Evolutionary conservation across 106 monocot species (phyloP).

Genomic region (Phalaenopsis equestris): DNA sequence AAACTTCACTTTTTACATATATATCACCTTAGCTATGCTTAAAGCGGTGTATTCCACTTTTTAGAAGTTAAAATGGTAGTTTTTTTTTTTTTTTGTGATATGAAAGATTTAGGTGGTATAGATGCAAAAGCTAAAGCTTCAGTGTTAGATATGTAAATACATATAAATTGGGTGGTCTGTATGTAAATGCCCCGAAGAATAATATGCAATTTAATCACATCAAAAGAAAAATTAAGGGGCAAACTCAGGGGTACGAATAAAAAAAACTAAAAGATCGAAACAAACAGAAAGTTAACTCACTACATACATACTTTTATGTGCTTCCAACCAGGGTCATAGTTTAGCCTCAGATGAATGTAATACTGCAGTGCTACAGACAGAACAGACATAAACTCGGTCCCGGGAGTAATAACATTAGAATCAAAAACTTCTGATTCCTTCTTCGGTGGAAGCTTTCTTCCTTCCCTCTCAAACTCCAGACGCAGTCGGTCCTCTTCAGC

Average conservation of each 20-base stretch:
- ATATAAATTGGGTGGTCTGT: too few species aligned
- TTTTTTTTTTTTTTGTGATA: too few species aligned
- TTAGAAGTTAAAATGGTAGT: too few species aligned
- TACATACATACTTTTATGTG: slow-evolving; percentile 60
- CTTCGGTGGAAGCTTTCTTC: slow-evolving; percentile 95
- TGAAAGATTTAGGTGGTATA: too few species aligned
- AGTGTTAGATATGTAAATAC: too few species aligned
- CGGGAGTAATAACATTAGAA: slow-evolving; percentile 98
- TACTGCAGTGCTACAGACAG: slow-evolving; percentile 82
- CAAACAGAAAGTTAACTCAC: slow-evolving; percentile 4
- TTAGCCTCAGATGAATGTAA: slow-evolving; percentile 76
- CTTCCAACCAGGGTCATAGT: slow-evolving; percentile 92
- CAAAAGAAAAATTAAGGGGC: neutral
- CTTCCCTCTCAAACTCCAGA: slow-evolving; percentile 90
- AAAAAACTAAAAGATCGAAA: neutral
- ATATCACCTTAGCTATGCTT: too few species aligned
- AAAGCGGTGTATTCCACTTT: too few species aligned
- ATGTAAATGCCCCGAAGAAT: too few species aligned
- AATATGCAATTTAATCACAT: neutral
- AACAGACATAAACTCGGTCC: slow-evolving; percentile 93
- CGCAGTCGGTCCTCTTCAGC: slow-evolving; percentile 78
- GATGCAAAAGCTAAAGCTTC: too few species aligned
- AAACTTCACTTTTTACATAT: too few species aligned
- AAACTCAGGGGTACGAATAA: neutral
- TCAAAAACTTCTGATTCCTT: slow-evolving; percentile 78